Evolutionary conservation across 495 filamentous ascomycete genomes (phyloP).

Genomic region (Tetracladium marchalianum): DNA sequence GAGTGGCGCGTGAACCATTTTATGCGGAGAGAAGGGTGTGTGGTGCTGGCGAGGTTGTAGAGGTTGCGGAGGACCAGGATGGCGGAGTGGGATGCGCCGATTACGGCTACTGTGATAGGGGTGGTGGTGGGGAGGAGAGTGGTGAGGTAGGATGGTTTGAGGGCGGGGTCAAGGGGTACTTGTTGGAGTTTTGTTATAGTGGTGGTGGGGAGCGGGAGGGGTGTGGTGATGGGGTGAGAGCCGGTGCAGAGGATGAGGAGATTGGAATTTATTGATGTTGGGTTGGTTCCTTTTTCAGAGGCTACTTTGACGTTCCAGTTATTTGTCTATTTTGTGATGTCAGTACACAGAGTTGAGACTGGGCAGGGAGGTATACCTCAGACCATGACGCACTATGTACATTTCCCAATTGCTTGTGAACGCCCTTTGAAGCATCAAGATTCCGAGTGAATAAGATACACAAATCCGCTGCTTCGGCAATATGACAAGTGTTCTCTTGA

Average conservation of each 20-base stretch:
- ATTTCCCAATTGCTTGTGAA: constrained; percentile 2
- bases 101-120: constrained; percentile 37
- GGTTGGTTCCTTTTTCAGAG: constrained; percentile 16
- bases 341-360: constrained; percentile 5
- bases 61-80: constrained; percentile 53
- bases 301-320: constrained; percentile 35
- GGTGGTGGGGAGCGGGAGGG: constrained; percentile 28
- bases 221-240: constrained; percentile 32
- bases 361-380: constrained; percentile 4
- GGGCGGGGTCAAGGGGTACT: constrained; percentile 43
- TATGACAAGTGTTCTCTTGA: constrained; percentile 41
- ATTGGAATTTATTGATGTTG: constrained; percentile 22
- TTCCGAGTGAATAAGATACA: constrained; percentile 38
- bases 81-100: constrained; percentile 53
- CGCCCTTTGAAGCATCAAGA: constrained; percentile 26
- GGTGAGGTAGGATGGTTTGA: constrained; percentile 43
- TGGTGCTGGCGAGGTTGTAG: constrained; percentile 35
- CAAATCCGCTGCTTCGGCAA: constrained; percentile 45
- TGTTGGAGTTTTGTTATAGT: constrained; percentile 20
- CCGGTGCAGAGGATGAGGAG: constrained; percentile 49
- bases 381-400: constrained; percentile 9
- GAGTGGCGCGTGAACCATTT: constrained; percentile 52
- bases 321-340: constrained; percentile 20
- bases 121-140: constrained; percentile 26
- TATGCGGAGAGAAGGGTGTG: constrained; percentile 41